Base-by-base conservation (phyloP, 2,329 filamentous ascomycete species). In the Talaromyces sp. region DNA sequence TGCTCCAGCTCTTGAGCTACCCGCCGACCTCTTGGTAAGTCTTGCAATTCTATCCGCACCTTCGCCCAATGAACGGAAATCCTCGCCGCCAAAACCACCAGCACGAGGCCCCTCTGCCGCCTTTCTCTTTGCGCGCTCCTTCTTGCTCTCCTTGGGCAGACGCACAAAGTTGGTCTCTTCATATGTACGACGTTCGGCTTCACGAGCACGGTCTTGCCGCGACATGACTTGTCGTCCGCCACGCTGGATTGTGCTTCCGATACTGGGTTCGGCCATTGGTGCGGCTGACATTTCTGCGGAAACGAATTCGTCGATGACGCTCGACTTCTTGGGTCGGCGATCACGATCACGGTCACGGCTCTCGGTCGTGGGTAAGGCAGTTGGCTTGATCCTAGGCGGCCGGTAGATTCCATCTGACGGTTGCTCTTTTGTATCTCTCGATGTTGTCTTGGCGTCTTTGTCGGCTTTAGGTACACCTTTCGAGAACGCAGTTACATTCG, bases 131-230 rank as follows among this genome's bases (percentile, higher is more conserved):
- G 87, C 85, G 66, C 83, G 81, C 5, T 97, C 93, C 81, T 96
- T 97, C 84, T 97, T 98, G 80, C 88, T 91, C 77, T 91, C 87
- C 72, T 88, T 89, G 13, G 94, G 93, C 72, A 99, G 82, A 70
- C 95, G 91, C 16, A 92, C 87, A 73, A 97, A 94, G 80, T 99
- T 96, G 70, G 84, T 86, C 80, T 99, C 95, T 82, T 99, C 95
- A 80, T 97, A 99, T 57, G 90, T 87, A 66, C 86, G 86, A 63
- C 91, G 84, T 80, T 97, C 93, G 1, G 86, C 86, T 76, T 98
- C 93, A 47, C 87, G 87, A 68, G 87, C 87, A 64, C 91, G 86
- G 75, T 97, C 90, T 39, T 87, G 84, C 14, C 88, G 86, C 5
- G 90, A 91, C 83, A 93, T 95, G 73, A 88, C 87, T 75, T 87